A percentile compares a stretch with the other conserved stretches of the same genome.
Evolutionary conservation across 164 flowering plant species (phyloP).

Genomic region (Tinospora cordifolia): DNA sequence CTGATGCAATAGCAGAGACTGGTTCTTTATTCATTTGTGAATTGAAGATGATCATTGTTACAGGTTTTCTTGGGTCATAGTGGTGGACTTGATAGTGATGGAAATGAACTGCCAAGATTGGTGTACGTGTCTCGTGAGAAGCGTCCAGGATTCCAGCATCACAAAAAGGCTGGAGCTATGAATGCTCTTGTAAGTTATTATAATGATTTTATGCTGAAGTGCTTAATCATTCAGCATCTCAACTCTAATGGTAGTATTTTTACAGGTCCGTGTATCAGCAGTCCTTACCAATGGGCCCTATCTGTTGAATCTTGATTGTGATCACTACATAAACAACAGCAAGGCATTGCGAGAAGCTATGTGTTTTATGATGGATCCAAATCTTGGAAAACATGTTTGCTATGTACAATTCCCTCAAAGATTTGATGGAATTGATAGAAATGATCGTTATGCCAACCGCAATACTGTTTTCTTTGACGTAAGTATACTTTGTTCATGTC

Average conservation of each 20-base stretch:
- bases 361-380: conserved; percentile 68
- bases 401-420: conserved; percentile 62
- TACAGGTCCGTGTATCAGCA: conserved; percentile 48
- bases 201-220: neutral
- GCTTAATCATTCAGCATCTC: neutral
- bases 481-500: conserved; percentile 13
- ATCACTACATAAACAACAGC: conserved; percentile 65
- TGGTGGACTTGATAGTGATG: conserved; percentile 44
- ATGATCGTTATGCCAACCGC: conserved; percentile 61
- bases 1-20: neutral
- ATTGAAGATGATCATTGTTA: conserved; percentile 2
- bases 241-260: neutral
- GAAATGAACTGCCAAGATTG: conserved; percentile 44
- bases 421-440: conserved; percentile 62
- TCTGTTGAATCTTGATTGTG: conserved; percentile 63
- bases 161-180: conserved; percentile 68
- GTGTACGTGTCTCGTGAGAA: conserved; percentile 56
- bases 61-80: conserved; percentile 48
- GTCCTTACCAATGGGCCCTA: conserved; percentile 61
- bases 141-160: conserved; percentile 55
- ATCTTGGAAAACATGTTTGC: conserved; percentile 47
- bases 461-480: conserved; percentile 65
- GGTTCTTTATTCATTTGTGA: neutral
- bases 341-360: conserved; percentile 64
- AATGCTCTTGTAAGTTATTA: conserved; percentile 47